These are phyloP conservation scores for Paxillus ammoniavirescens DNA, from an alignment of 768 basidiomycete genomes.

Conservation along the genomic window DNA sequence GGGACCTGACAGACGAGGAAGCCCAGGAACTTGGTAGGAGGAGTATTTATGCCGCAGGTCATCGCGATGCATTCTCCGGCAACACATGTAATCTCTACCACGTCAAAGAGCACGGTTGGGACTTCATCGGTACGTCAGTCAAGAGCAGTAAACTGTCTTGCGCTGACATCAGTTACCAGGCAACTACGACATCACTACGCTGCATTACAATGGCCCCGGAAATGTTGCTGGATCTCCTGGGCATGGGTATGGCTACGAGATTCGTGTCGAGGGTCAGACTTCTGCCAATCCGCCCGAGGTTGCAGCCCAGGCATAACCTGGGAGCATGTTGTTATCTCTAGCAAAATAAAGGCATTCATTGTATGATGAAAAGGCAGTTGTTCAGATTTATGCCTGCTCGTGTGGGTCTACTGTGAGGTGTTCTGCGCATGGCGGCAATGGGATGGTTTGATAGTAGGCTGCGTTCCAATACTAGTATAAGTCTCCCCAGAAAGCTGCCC, in stretches of 20 bases:
- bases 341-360: conserved; percentile 9
- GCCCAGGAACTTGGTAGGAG: conserved; percentile 92
- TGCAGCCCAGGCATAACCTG: conserved; percentile 24
- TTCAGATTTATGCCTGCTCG: not conserved
- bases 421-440: no score
- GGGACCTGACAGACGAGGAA: conserved; percentile 90
- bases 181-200: conserved; percentile 86
- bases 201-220: conserved; percentile 90
- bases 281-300: conserved; percentile 49
- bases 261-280: conserved; percentile 58
- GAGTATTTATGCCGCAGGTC: conserved; percentile 95
- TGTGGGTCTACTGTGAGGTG: not conserved
- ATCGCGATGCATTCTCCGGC: conserved; percentile 94
- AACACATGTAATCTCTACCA: conserved; percentile 97
- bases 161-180: conserved; percentile 43
- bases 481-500: not conserved
- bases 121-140: conserved; percentile 76
- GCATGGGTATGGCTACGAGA: conserved; percentile 79
- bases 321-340: conserved; percentile 17
- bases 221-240: conserved; percentile 59
- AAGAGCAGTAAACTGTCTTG: conserved; percentile 2
- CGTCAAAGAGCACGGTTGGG: conserved; percentile 93
- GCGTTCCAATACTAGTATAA: no score
- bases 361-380: not conserved
- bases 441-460: no score